A percentile compares a stretch with the other conserved stretches of the same genome.
These are phyloP conservation scores for Moniliophthora roreri DNA, from an alignment of 1,284 basidiomycete species.

Conservation along the genomic window DNA sequence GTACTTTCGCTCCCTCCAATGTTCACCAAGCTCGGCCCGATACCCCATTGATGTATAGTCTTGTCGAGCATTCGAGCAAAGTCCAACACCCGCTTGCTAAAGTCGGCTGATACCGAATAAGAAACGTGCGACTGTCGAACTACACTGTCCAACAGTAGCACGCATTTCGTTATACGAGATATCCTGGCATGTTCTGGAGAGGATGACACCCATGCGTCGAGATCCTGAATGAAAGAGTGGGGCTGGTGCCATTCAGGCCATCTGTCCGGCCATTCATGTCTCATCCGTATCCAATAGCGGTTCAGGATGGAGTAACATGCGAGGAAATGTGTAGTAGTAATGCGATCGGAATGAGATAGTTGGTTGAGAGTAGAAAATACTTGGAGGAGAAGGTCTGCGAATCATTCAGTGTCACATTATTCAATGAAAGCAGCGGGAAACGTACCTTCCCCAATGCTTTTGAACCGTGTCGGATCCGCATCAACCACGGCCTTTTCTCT, in stretches of 20 bases:
- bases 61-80: too few relatives aligned
- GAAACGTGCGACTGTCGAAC: not conserved
- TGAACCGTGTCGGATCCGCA: not conserved
- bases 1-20: too few relatives aligned
- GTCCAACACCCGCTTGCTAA: too few relatives aligned
- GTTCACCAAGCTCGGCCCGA: too few relatives aligned
- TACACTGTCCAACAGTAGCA: not conserved
- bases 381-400: not conserved
- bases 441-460: not conserved
- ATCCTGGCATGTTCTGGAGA: not conserved
- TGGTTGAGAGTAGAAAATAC: not conserved
- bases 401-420: not conserved
- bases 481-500: too few relatives aligned
- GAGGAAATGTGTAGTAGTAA: not conserved
- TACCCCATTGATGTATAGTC: too few relatives aligned
- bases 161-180: not conserved
- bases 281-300: constrained; percentile 1
- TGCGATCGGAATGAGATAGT: not conserved
- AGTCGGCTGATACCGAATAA: too few relatives aligned
- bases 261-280: not conserved
- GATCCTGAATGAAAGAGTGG: not conserved
- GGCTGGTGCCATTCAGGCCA: constrained; percentile 1
- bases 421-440: too few relatives aligned
- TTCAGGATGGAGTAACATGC: constrained; percentile 4
- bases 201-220: not conserved